These are phyloP conservation scores for Xylaria bambusicola DNA, from an alignment of 495 filamentous ascomycete species.

Conservation along the genomic window DNA sequence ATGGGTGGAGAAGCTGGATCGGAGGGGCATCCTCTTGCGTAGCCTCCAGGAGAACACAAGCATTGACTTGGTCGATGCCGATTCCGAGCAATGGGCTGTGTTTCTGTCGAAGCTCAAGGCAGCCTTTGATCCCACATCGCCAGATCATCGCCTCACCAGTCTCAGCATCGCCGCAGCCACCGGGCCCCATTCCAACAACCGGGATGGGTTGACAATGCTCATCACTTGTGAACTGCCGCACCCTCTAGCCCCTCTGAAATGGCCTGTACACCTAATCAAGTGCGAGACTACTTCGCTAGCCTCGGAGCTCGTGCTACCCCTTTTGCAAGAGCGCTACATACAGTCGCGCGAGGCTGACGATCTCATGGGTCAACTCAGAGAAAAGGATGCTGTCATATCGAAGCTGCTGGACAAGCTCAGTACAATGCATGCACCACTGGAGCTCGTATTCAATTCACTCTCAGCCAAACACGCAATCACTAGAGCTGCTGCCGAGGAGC, in stretches of 20 bases:
- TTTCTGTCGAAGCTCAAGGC: constrained; percentile 72
- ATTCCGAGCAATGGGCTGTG: constrained; percentile 63
- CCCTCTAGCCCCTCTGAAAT: constrained; percentile 67
- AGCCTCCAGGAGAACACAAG: constrained; percentile 67
- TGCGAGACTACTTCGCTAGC: constrained; percentile 56
- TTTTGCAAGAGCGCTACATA: constrained; percentile 59
- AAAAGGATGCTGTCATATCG: constrained; percentile 78
- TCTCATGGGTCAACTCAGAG: constrained; percentile 61
- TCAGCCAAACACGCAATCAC: constrained; percentile 52
- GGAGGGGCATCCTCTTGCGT: constrained; percentile 62
- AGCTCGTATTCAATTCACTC: constrained; percentile 68
- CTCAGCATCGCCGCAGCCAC: constrained; percentile 33
- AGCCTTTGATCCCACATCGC: constrained; percentile 50
- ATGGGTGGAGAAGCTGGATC: constrained; percentile 76
- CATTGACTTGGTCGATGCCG: constrained; percentile 83
- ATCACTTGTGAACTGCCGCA: constrained; percentile 64
- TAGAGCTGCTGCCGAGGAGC: constrained; percentile 48
- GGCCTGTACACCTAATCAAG: constrained; percentile 63
- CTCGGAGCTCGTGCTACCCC: constrained; percentile 66
- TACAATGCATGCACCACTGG: constrained; percentile 64
- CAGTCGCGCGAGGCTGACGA: constrained; percentile 53
- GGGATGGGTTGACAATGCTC: constrained; percentile 53
- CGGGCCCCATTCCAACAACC: constrained; percentile 23
- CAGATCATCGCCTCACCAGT: constrained; percentile 41
- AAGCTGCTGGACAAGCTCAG: constrained; percentile 81